Conservation (phyloP, 2,329 filamentous ascomycete species). For the Nemania abortiva region DNA sequence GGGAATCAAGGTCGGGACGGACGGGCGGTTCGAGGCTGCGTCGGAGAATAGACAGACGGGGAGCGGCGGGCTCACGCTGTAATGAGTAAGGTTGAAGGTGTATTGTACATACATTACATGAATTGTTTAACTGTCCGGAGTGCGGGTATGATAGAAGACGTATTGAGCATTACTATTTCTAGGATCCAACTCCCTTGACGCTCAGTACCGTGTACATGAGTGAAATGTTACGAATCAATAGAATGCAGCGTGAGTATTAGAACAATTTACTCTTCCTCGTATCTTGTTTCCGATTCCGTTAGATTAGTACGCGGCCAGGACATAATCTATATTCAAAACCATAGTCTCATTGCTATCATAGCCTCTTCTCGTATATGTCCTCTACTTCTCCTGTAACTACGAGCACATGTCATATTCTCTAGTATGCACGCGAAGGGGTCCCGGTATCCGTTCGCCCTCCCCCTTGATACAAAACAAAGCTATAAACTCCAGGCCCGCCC, state of each 20-base stretch:
- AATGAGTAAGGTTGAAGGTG: slow-evolving; percentile 23
- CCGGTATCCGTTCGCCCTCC: background rate
- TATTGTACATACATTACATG: background rate
- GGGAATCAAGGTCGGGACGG: slow-evolving; percentile 69
- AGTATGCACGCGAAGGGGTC: background rate
- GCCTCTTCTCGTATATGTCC: background rate
- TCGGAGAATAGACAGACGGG: slow-evolving; percentile 80
- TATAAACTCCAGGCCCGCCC: slow-evolving; percentile 34
- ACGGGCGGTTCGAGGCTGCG: slow-evolving; percentile 82
- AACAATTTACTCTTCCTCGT: background rate
- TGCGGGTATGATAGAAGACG: background rate
- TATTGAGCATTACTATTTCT: too few relatives aligned
- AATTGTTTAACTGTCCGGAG: background rate
- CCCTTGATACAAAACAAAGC: slow-evolving; percentile 24
- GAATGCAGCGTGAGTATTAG: too few relatives aligned
- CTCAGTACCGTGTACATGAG: too few relatives aligned
- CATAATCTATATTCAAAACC: slow-evolving; percentile 1
- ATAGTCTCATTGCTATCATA: slow-evolving; percentile 1
- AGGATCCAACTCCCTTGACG: too few relatives aligned
- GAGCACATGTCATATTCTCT: background rate
- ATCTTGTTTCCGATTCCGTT: background rate
- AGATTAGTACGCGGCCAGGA: background rate
- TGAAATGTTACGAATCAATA: too few relatives aligned
- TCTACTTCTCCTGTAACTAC: background rate
- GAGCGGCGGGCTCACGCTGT: slow-evolving; percentile 71